Evolutionary conservation across 257 asterid species (phyloP).

Genomic region (Penstemon newberryi): DNA sequence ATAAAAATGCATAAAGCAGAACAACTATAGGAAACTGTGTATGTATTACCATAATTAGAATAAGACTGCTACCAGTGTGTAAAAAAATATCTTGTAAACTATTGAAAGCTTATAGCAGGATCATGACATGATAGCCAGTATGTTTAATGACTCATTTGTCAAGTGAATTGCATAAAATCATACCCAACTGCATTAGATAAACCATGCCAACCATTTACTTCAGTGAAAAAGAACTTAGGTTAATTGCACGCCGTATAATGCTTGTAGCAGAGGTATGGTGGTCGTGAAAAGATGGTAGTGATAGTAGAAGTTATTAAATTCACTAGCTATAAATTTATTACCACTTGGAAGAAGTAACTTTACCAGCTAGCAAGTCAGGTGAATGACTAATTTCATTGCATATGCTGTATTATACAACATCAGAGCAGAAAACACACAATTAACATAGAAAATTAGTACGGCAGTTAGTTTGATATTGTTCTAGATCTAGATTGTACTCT

Average conservation of each 20-base stretch:
- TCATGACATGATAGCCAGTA: too few species aligned
- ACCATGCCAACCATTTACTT: not conserved
- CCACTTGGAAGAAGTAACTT: not conserved
- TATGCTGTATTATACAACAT: not conserved
- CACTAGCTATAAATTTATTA: not conserved
- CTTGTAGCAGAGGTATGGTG: not conserved
- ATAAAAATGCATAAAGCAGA: not conserved
- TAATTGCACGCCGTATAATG: too few species aligned
- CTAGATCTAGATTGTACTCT: not conserved
- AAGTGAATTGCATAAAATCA: too few species aligned
- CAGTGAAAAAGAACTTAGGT: not conserved
- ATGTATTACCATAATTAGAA: too few species aligned
- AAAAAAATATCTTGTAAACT: too few species aligned
- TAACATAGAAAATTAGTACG: not conserved
- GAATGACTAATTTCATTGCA: not conserved
- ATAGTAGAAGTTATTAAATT: not conserved
- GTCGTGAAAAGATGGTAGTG: not conserved
- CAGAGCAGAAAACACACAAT: not conserved
- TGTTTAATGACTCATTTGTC: too few species aligned
- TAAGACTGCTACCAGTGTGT: too few species aligned
- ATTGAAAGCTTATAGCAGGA: too few species aligned
- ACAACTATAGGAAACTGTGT: too few species aligned
- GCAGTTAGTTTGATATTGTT: not conserved
- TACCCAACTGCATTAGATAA: not conserved
- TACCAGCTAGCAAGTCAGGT: not conserved